Evolutionary conservation across 2,329 filamentous ascomycete species (phyloP).

Genomic region (Stagonosporopsis vannaccii): DNA sequence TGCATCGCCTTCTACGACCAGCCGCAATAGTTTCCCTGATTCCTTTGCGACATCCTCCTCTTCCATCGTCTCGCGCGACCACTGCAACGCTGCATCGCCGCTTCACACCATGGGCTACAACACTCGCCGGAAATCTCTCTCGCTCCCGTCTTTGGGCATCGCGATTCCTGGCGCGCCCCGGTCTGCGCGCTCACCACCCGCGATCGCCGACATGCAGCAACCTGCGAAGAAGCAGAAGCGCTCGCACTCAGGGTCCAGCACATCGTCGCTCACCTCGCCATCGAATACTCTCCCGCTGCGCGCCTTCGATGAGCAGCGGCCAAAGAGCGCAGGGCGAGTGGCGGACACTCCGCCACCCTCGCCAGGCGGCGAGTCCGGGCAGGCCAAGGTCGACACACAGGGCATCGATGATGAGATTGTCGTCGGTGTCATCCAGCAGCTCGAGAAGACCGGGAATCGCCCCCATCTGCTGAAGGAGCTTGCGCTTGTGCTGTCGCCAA

Average conservation of each 20-base stretch:
- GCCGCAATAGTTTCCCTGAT: slow-evolving; percentile 36
- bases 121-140: slow-evolving; percentile 94
- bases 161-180: slow-evolving; percentile 69
- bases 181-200: slow-evolving; percentile 62
- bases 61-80: slow-evolving; percentile 16
- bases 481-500: slow-evolving; percentile 76
- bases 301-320: slow-evolving; percentile 54
- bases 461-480: slow-evolving; percentile 96
- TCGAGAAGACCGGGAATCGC: slow-evolving; percentile 88
- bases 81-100: slow-evolving; percentile 5
- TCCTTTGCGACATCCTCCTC: slow-evolving; percentile 13
- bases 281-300: slow-evolving; percentile 55
- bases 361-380: slow-evolving; percentile 61
- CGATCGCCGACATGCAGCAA: slow-evolving; percentile 63
- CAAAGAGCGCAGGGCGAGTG: slow-evolving; percentile 53
- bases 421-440: slow-evolving; percentile 83
- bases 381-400: slow-evolving; percentile 74
- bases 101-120: slow-evolving; percentile 81
- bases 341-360: slow-evolving; percentile 82
- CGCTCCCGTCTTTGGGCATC: slow-evolving; percentile 90
- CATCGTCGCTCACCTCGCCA: slow-evolving; percentile 53
- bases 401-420: slow-evolving; percentile 95
- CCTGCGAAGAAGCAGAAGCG: slow-evolving; percentile 73
- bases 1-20: slow-evolving; percentile 33
- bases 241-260: slow-evolving; percentile 66